Conservation (phyloP, 768 basidiomycete species). For the Calocera cornea region DNA sequence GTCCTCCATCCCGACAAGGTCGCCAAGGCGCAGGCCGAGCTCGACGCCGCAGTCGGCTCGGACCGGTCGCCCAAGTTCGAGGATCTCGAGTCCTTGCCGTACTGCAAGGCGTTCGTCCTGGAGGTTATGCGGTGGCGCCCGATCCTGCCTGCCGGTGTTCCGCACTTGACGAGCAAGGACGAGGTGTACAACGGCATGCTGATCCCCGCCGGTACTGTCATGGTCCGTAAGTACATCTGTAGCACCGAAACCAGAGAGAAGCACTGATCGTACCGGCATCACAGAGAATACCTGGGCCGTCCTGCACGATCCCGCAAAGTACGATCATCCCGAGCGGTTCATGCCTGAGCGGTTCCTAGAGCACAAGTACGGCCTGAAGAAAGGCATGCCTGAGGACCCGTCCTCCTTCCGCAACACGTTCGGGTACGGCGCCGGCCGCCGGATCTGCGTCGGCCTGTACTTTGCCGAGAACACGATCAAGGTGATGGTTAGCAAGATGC, state of each 20-base stretch:
- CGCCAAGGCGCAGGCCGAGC: not conserved
- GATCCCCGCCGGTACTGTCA: not conserved
- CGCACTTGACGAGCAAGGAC: constrained; percentile 8
- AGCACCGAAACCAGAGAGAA: not conserved
- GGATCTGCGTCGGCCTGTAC: constrained; percentile 9
- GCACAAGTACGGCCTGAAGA: constrained; percentile 9
- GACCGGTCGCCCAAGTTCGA: not conserved
- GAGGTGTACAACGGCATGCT: constrained; percentile 7
- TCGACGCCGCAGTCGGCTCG: not conserved
- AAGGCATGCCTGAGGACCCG: not conserved
- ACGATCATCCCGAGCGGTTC: not conserved
- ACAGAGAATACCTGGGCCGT: constrained; percentile 4
- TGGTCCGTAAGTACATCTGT: not conserved
- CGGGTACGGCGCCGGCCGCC: constrained; percentile 9
- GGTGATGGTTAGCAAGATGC: not conserved
- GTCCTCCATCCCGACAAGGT: not conserved
- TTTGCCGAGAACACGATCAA: constrained; percentile 5
- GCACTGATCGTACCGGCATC: not conserved
- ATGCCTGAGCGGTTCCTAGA: constrained; percentile 8
- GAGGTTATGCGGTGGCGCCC: constrained; percentile 3
- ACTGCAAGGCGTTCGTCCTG: not conserved
- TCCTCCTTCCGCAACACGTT: constrained; percentile 6
- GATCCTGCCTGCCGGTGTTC: not conserved
- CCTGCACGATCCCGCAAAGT: not conserved
- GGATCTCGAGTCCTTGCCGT: not conserved